These are phyloP conservation scores for Acmispon strigosus DNA, from an alignment of 306 rosid species.

Conservation along the genomic window DNA sequence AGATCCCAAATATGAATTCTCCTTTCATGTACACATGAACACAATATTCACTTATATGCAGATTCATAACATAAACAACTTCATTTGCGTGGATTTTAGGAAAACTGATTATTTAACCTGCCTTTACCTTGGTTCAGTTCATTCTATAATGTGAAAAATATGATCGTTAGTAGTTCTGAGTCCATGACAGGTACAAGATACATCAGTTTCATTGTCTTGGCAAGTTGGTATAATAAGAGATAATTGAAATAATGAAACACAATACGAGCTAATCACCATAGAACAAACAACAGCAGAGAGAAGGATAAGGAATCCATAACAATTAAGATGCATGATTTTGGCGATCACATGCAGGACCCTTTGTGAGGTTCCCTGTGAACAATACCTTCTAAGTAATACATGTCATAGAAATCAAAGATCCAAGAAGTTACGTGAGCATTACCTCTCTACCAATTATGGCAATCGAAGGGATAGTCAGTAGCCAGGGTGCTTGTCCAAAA, in stretches of 20 bases:
- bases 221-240: background rate
- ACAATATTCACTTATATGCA: background rate
- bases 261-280: background rate
- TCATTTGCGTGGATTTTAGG: background rate
- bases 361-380: background rate
- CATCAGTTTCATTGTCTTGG: background rate
- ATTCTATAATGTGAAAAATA: background rate
- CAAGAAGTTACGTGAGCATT: constrained; percentile 9
- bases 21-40: background rate
- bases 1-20: background rate
- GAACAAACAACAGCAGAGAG: background rate
- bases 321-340: background rate
- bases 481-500: constrained; percentile 73
- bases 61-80: background rate
- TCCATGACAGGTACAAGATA: background rate
- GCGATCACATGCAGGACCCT: background rate
- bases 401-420: background rate
- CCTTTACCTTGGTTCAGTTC: background rate
- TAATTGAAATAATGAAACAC: background rate
- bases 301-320: background rate
- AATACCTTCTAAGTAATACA: background rate
- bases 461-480: constrained; percentile 73
- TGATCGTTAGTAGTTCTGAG: background rate
- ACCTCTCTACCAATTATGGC: constrained; percentile 98
- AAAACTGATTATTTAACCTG: background rate